phyloP scores from a whole-genome alignment of 1,284 basidiomycete species.

The Marasmius oreades region DNA sequence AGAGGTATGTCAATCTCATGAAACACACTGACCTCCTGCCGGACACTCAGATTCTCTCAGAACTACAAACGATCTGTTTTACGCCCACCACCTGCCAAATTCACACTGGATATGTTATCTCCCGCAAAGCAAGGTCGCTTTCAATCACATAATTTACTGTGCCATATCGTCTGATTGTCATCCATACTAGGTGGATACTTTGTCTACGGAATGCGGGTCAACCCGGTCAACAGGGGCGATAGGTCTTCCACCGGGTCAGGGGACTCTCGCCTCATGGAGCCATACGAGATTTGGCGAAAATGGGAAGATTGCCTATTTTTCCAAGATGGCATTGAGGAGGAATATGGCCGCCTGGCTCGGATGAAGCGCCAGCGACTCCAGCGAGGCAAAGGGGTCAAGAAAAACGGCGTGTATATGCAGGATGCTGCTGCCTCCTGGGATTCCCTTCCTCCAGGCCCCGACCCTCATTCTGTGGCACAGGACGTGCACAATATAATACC shows the following conservation, averaged over 20 bases:
- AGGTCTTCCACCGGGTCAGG: constrained; percentile 29
- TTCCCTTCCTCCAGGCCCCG: constrained; percentile 78
- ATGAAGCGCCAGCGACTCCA: constrained; percentile 60
- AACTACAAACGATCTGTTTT: constrained; percentile 56
- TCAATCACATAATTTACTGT: not conserved
- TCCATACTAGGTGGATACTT: constrained; percentile 43
- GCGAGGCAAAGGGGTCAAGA: constrained; percentile 72
- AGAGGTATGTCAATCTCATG: not conserved
- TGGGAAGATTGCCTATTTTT: constrained; percentile 81
- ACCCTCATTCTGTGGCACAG: constrained; percentile 62
- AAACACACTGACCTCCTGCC: not conserved
- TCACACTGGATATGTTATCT: constrained; percentile 52
- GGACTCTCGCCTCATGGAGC: constrained; percentile 24
- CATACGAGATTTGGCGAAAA: constrained; percentile 68
- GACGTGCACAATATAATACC: constrained; percentile 66
- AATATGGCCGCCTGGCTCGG: constrained; percentile 59
- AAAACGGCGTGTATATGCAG: constrained; percentile 65
- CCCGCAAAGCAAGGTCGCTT: constrained; percentile 57
- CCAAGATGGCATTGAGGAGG: constrained; percentile 62
- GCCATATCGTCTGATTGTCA: not conserved
- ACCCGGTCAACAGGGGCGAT: constrained; percentile 38
- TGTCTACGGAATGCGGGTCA: constrained; percentile 62
- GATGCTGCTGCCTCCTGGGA: constrained; percentile 78
- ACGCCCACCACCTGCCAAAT: constrained; percentile 54
- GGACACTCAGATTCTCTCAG: constrained; percentile 20